Conservation (phyloP, 441 rosid species). For the Adansonia grandidieri region DNA sequence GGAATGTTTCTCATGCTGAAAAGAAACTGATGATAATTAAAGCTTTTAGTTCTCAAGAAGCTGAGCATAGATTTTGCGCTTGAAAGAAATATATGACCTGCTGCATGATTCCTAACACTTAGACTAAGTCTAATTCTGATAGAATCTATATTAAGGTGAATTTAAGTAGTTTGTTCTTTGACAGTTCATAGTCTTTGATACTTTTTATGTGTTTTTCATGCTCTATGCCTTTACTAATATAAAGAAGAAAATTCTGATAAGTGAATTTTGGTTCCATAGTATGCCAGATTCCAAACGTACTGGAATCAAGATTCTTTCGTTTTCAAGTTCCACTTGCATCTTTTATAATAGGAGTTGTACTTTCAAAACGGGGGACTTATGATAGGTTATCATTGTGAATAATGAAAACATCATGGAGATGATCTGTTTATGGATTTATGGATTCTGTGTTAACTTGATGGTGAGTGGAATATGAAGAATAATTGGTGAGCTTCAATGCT, state of each 20-base stretch:
- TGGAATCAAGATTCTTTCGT: neutral
- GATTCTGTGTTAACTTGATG: neutral
- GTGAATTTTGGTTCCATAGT: neutral
- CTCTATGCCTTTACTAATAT: neutral
- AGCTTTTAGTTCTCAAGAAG: conserved; percentile 11
- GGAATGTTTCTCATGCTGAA: conserved; percentile 1
- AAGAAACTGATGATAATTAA: neutral
- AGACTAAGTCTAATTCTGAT: conserved; percentile 5
- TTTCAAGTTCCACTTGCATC: conserved; percentile 7
- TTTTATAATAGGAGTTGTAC: neutral
- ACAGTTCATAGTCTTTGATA: neutral
- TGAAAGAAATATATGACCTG: neutral
- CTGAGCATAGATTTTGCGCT: neutral
- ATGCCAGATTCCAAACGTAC: neutral
- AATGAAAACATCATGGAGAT: neutral
- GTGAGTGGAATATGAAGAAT: neutral
- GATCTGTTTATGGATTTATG: neutral
- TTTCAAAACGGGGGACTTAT: neutral
- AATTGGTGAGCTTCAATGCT: neutral
- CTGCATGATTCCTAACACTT: neutral
- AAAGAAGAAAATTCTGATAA: neutral
- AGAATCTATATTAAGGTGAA: conserved; percentile 2
- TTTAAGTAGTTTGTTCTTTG: neutral
- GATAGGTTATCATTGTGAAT: neutral
- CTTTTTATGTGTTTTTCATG: neutral